Evolutionary conservation across 106 monocot species (phyloP), one percentile per base, ranked within the genome.

Genomic region (Triglochin maritima): DNA sequence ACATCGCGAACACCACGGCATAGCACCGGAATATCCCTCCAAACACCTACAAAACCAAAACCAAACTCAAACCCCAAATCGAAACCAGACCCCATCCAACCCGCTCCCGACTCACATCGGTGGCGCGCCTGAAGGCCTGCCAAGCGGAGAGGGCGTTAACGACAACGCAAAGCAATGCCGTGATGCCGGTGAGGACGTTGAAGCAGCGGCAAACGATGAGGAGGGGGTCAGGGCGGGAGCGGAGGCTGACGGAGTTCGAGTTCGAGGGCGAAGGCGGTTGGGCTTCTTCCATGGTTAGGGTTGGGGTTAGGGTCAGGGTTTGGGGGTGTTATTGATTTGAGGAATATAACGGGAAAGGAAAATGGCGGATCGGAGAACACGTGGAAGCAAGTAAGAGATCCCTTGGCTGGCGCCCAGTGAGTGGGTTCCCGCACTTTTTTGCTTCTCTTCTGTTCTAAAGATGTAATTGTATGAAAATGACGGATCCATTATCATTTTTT

Each of bases 1-100:
- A 88, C n/a, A 84, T 59, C 12, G 92, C 80, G 71, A 99, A 58
- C 15, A 65, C 77, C 17, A 87, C 84, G 1, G 89, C 98, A 71
- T 99, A 99, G 81, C 98, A 99, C n/a, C 98, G 79, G 65, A 99
- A 99, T 12, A 99, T 79, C 50, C 98, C 98, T 2, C 82, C 98
- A 63, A 92, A 89, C 7, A 99, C 76, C 98, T 98, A 8, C 48
- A 45, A 47, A 44, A 13, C 4, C 4, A 46, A 41, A 56, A 51
- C 3, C 2, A 41, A 53, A 47, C n/a, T 55, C 5, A 8, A 15
- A 50, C 51, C 43, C 5, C 44, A 16, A 14, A 60, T 12, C 17
- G 64, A 56, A 65, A 47, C 9, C 41, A 57, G 17, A 12, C 5
- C 29, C 43, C 1, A 7, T 14, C 9, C 14, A 57, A 59, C n/a